A percentile compares a stretch with the other conserved stretches of the same genome.
Conservation (phyloP, 2,329 filamentous ascomycete species). For the Nannizzia gypsea region DNA sequence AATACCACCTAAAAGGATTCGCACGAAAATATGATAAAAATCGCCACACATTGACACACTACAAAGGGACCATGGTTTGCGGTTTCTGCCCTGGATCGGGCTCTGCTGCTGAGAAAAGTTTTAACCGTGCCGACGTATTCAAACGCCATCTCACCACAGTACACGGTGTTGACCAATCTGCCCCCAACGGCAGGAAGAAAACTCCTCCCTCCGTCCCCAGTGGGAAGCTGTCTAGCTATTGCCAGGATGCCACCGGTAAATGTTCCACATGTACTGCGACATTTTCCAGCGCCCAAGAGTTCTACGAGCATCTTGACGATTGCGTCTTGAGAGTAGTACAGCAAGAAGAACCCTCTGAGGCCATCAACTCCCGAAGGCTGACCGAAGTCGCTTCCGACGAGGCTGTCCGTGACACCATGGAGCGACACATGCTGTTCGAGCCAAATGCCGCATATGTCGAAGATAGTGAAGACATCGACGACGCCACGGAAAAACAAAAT, state of each 20-base stretch:
- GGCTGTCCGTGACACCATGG: slow-evolving; percentile 46
- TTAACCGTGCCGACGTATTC: slow-evolving; percentile 91
- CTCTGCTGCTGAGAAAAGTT: slow-evolving; percentile 82
- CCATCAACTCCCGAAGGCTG: slow-evolving; percentile 45
- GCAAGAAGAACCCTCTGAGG: slow-evolving; percentile 46
- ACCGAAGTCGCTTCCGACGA: slow-evolving; percentile 50
- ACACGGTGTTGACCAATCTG: slow-evolving; percentile 84
- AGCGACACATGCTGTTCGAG: slow-evolving; percentile 44
- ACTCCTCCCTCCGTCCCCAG: slow-evolving; percentile 34
- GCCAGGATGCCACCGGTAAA: slow-evolving; percentile 67
- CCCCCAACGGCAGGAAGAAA: slow-evolving; percentile 81
- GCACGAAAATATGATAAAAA: slow-evolving; percentile 96
- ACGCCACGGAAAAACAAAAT: slow-evolving; percentile 19
- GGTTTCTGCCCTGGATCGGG: slow-evolving; percentile 87
- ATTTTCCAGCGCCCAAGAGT: slow-evolving; percentile 82
- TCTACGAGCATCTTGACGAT: slow-evolving; percentile 86
- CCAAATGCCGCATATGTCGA: slow-evolving; percentile 38
- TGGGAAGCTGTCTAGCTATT: slow-evolving; percentile 59
- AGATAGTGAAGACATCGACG: slow-evolving; percentile 49
- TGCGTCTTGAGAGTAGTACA: slow-evolving; percentile 54
- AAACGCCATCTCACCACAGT: slow-evolving; percentile 86
- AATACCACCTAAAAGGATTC: slow-evolving; percentile 86
- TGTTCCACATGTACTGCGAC: slow-evolving; percentile 84
- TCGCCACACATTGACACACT: slow-evolving; percentile 83
- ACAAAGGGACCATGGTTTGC: slow-evolving; percentile 95